Percentiles rank a stretch among this genome's conserved stretches.
phyloP scores from a whole-genome alignment of 2,329 filamentous ascomycete genomes.

The Didymella exigua region DNA sequence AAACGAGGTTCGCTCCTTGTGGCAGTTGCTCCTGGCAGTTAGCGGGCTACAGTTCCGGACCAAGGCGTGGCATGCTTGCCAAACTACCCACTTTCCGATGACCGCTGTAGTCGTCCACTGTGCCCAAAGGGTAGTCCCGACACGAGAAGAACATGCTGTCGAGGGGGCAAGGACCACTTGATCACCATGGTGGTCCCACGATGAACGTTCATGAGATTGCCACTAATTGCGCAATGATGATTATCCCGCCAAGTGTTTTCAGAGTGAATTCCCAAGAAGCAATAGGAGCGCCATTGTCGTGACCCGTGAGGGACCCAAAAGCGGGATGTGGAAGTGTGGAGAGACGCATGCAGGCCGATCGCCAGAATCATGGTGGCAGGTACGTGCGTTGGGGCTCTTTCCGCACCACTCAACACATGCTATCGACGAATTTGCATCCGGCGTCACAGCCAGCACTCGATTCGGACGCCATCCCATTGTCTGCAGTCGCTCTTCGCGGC shows the following conservation, averaged over 20 bases:
- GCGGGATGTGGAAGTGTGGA: not conserved
- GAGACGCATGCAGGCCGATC: not conserved
- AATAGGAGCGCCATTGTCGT: not conserved
- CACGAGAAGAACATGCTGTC: not conserved
- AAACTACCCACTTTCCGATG: not conserved
- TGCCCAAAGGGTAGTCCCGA: not conserved
- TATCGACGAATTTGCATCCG: not conserved
- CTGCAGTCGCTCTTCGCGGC: not conserved
- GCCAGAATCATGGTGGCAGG: not conserved
- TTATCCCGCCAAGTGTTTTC: not conserved
- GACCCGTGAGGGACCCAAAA: not conserved
- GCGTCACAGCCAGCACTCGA: not conserved
- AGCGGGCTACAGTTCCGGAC: not conserved
- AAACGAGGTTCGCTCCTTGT: not conserved
- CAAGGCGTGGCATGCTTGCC: slow-evolving; percentile 2
- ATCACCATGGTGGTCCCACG: not conserved
- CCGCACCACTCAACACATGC: not conserved
- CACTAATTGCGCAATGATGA: not conserved
- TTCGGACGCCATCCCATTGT: not conserved
- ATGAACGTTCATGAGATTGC: not conserved
- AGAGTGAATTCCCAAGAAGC: not conserved
- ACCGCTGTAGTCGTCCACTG: not conserved
- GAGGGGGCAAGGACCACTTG: not conserved
- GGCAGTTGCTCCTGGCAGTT: not conserved
- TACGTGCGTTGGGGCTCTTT: not conserved